phyloP scores from a whole-genome alignment of 768 basidiomycete genomes.

The Suillus cothurnatus region DNA sequence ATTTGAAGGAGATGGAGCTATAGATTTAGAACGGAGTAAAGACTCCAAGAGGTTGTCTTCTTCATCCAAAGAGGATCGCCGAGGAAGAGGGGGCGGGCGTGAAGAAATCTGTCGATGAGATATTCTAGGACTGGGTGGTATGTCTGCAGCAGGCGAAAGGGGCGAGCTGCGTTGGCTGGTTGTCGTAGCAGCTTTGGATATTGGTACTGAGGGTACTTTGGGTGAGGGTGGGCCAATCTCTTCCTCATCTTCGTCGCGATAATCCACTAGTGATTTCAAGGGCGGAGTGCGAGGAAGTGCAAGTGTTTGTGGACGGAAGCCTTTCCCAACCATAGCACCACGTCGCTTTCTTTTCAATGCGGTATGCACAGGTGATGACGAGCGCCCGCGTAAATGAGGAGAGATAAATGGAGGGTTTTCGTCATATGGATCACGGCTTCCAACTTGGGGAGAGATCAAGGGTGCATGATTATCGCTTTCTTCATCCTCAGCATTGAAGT shows the following conservation, averaged over 20 bases:
- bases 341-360: constrained; percentile 64
- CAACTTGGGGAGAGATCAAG: constrained; percentile 31
- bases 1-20: constrained; percentile 42
- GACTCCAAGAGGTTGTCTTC: constrained; percentile 60
- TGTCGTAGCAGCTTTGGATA: constrained; percentile 17
- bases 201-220: constrained; percentile 13
- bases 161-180: constrained; percentile 26
- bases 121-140: constrained; percentile 41
- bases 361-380: constrained; percentile 34
- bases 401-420: constrained; percentile 38
- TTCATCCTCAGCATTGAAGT: constrained; percentile 90
- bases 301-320: constrained; percentile 44
- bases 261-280: constrained; percentile 70
- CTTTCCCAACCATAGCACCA: constrained; percentile 45
- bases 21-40: constrained; percentile 42
- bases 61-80: constrained; percentile 47
- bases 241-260: constrained; percentile 75
- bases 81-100: constrained; percentile 46
- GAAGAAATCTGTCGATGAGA: constrained; percentile 38
- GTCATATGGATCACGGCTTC: constrained; percentile 34
- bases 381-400: constrained; percentile 25
- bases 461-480: constrained; percentile 54
- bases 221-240: constrained; percentile 26
- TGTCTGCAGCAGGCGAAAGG: constrained; percentile 35
- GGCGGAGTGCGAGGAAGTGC: constrained; percentile 50